phyloP scores from a whole-genome alignment of 2,329 filamentous ascomycete genomes.

The Scedosporium boydii region DNA sequence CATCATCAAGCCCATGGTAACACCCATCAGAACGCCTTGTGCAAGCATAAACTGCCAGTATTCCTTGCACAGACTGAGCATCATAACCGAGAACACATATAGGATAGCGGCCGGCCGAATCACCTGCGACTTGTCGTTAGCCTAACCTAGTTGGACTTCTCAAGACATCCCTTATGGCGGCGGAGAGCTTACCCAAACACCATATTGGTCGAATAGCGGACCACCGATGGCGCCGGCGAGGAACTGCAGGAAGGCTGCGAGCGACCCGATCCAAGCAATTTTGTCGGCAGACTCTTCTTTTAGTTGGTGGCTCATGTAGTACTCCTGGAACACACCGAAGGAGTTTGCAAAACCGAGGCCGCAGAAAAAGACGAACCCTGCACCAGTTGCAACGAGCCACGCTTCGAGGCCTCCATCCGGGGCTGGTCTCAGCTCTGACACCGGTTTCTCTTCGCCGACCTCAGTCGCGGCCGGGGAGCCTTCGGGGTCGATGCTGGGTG shows the following conservation, averaged over 20 bases:
- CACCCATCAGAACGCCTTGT: conserved; percentile 27
- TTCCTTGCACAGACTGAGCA: conserved; percentile 40
- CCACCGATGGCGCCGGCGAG: conserved; percentile 22
- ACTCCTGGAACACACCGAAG: conserved; percentile 34
- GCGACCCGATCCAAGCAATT: conserved; percentile 33
- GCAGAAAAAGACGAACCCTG: conserved; percentile 25
- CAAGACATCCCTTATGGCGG: too few species aligned
- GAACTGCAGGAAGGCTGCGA: conserved; percentile 25
- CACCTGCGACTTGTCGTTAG: conserved; percentile 14
- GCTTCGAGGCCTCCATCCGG: conserved; percentile 26
- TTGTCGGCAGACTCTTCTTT: conserved; percentile 17
- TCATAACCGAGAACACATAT: conserved; percentile 56
- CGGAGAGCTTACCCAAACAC: conserved; percentile 19
- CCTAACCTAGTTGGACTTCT: background rate
- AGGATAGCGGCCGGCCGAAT: conserved; percentile 28
- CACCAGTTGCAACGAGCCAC: conserved; percentile 30
- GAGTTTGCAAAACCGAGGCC: conserved; percentile 32
- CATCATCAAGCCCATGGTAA: conserved; percentile 33
- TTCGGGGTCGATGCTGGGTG: background rate
- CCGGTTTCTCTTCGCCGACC: background rate
- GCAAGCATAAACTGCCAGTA: conserved; percentile 36
- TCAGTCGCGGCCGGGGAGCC: background rate
- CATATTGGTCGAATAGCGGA: conserved; percentile 32
- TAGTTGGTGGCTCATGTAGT: conserved; percentile 29
- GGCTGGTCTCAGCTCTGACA: background rate